Evolutionary conservation across 306 rosid species (phyloP), one percentile per base, ranked within the genome.

Genomic region (Lathyrus tuberosus): DNA sequence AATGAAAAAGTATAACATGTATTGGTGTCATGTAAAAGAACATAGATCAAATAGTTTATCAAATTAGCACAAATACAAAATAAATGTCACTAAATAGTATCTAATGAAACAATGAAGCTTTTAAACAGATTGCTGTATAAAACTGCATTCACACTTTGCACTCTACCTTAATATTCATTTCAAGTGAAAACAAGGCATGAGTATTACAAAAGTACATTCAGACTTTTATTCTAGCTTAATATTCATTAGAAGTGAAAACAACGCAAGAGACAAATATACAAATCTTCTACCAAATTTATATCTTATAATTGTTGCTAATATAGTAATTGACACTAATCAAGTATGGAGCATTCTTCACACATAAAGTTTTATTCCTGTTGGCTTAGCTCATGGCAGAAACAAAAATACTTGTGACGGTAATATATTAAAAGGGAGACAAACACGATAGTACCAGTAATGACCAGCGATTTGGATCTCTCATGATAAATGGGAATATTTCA

Each of bases 391-490:
- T 49, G 56, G 64, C 62, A 53, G 43, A 62, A 42, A 57, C 44
- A 60, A 67, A 51, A 65, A 38, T 58, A 41, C 12, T 10, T 22
- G 42, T 15, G 24, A 63, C 10, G 62, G 20, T 12, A 37, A 62
- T 22, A 13, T 57, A 72, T 6, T 7, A 66, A 48, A 43, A 56
- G 22, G 43, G 42, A 67, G 28, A 73, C 40, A 61, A 69, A 15
- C 54, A 76, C 33, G 61, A 73, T 31, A 73, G 56, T 72, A 94
- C 98, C 98, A 94, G 91, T 53, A 94, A 79, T 42, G 97, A 94
- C 98, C 98, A 94, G 52, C 97, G 96, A 87, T 94, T 94, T 49
- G 98, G 98, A 80, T 90, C 98, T 68, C 85, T 87, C 97, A 88
- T 85, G 70, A 94, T 89, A 70, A 94, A 94, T 49, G 98, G 96